Conservation (phyloP, 768 basidiomycete species). For the Tremella fuciformis region DNA sequence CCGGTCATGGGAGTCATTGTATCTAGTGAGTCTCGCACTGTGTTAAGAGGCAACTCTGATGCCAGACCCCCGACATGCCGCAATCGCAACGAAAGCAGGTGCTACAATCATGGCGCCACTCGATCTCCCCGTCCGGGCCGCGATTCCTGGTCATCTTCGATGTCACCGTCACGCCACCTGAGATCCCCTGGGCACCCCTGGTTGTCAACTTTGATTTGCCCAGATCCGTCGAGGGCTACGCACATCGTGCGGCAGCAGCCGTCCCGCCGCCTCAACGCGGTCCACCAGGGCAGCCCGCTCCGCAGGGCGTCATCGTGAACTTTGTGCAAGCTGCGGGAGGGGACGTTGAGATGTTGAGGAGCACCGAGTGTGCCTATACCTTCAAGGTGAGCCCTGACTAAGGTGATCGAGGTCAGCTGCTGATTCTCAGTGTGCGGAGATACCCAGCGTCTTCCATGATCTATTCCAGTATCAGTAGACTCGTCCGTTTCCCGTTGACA, state of each 20-base stretch:
- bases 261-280: constrained; percentile 29
- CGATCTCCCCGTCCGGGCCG: constrained; percentile 64
- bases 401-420: not conserved
- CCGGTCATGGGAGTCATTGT: constrained; percentile 80
- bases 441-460: constrained; percentile 44
- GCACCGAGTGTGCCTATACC: constrained; percentile 93
- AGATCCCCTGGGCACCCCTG: constrained; percentile 83
- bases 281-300: constrained; percentile 55
- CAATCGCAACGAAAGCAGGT: constrained; percentile 30
- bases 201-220: constrained; percentile 84
- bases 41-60: not conserved
- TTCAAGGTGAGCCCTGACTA: constrained; percentile 47
- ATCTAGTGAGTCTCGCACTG: constrained; percentile 64
- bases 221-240: constrained; percentile 82
- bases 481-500: no score
- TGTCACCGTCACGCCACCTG: constrained; percentile 83
- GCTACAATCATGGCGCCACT: constrained; percentile 59
- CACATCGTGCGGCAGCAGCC: constrained; percentile 63
- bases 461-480: constrained; percentile 36
- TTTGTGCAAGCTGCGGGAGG: constrained; percentile 97
- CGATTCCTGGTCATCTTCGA: constrained; percentile 82
- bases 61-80: constrained; percentile 27
- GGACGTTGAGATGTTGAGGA: constrained; percentile 96
- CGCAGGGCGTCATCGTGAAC: constrained; percentile 78
- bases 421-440: constrained; percentile 39